Conservation (phyloP, 2,329 filamentous ascomycete genomes). For the Neonectria neomacrospora region DNA sequence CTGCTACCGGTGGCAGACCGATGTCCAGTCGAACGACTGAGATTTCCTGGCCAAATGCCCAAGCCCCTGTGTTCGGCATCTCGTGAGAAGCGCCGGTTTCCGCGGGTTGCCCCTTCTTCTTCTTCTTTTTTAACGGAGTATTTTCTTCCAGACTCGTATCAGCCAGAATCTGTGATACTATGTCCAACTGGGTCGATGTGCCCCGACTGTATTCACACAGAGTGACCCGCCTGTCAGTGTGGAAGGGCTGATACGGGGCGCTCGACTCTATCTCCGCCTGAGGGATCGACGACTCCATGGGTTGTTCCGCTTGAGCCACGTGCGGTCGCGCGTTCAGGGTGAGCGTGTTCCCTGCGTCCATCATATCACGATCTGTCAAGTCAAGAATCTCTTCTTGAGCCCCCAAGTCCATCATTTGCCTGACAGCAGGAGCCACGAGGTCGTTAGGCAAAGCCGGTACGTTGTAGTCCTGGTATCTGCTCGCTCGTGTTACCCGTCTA, state of each 20-base stretch:
- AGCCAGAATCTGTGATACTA: constrained; percentile 54
- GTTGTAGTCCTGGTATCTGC: constrained; percentile 73
- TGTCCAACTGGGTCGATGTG: constrained; percentile 48
- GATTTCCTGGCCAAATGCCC: constrained; percentile 71
- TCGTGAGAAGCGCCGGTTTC: constrained; percentile 31
- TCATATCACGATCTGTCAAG: constrained; percentile 61
- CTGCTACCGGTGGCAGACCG: constrained; percentile 57
- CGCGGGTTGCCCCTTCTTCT: constrained; percentile 49
- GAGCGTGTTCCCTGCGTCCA: constrained; percentile 65
- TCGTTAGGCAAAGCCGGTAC: constrained; percentile 72
- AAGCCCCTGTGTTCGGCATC: constrained; percentile 48
- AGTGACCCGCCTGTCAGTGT: constrained; percentile 87
- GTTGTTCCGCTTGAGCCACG: constrained; percentile 52
- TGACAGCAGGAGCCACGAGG: constrained; percentile 65
- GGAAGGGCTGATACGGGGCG: constrained; percentile 94
- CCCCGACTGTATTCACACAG: constrained; percentile 71
- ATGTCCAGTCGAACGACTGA: constrained; percentile 63
- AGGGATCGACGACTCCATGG: constrained; percentile 72
- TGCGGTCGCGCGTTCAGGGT: constrained; percentile 58
- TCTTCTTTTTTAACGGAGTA: constrained; percentile 50
- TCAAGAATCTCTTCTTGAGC: constrained; percentile 68
- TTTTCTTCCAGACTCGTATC: constrained; percentile 56
- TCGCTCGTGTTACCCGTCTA: constrained; percentile 64
- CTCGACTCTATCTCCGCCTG: constrained; percentile 95
- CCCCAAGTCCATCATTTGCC: constrained; percentile 60